Base-by-base conservation (phyloP, 1,139 yeast genomes). In the Zygoascus sp. region DNA sequence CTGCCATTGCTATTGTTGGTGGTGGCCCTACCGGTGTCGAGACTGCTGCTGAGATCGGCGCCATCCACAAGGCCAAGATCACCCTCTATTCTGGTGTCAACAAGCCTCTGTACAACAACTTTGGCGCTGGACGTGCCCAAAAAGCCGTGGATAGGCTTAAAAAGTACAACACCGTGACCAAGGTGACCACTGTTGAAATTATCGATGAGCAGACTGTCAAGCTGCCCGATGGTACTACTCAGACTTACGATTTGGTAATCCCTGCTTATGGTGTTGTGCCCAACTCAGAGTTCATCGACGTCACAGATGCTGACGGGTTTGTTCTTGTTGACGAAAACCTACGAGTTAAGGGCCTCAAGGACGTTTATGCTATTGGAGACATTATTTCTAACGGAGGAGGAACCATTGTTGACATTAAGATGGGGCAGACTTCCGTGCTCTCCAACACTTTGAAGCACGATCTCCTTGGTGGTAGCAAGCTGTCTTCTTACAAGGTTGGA, bases 11-110 rank as follows among this genome's bases (percentile, higher is more conserved):
- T 50, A 88, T 86, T 53, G 85, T 89, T 61, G 96, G 96, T 61
- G 95, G 95, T 72, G 95, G 95, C 57, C 92, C 95, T 63, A 86
- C 95, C 40, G 95, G 95, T 69, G 94, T 86, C 50, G 96, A 87
- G 68, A 77, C 83, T 48, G 94, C 95, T 51, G 95, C 90, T 63
- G 95, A 87, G 42, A 44, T 62, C 37, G n/a, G n/a, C n/a, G n/a
- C n/a, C n/a, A n/a, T n/a, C n/a, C n/a, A n/a, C 7, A 42, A 46
- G 6, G 59, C 59, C 49, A 36, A 48, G 30, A 56, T 62, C 35
- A 49, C 51, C 9, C 45, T 62, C 11, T 60, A 51, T 48, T 54
- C 59, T 40, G 64, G 61, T 17, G 42, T 37, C 42, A 11, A 50
- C 4, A 46, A 50, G 2, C 55, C 63, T 3, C 51, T 60, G 37